phyloP scores from a whole-genome alignment of 2,329 filamentous ascomycete species.

The Diaporthe australafricana region DNA sequence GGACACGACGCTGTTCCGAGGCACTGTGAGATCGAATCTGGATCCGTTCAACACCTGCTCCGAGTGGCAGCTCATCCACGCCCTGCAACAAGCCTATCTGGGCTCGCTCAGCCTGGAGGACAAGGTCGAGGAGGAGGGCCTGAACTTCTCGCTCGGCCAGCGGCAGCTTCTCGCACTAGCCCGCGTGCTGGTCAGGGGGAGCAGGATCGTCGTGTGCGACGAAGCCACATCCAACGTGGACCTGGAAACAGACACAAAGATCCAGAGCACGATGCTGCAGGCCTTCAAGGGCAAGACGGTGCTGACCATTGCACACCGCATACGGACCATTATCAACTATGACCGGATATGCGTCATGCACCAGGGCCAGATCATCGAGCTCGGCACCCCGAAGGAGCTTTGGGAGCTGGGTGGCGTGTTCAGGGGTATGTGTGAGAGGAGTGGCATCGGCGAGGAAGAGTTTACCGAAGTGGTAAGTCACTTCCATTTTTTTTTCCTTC shows the following conservation, averaged over 20 bases:
- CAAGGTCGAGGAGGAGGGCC: constrained; percentile 72
- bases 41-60: constrained; percentile 22
- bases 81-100: constrained; percentile 7
- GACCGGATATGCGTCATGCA: constrained; percentile 83
- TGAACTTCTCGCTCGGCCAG: constrained; percentile 76
- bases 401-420: constrained; percentile 77
- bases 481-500: too few relatives aligned
- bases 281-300: constrained; percentile 26
- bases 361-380: constrained; percentile 73
- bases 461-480: constrained; percentile 6
- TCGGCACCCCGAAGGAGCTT: constrained; percentile 70
- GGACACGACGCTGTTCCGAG: constrained; percentile 85
- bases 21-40: constrained; percentile 20
- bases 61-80: constrained; percentile 9
- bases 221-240: constrained; percentile 82
- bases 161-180: constrained; percentile 79
- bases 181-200: constrained; percentile 75
- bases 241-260: constrained; percentile 79
- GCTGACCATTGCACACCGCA: constrained; percentile 34
- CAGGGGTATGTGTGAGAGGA: constrained; percentile 87
- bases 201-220: constrained; percentile 81
- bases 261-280: constrained; percentile 77
- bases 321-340: constrained; percentile 76
- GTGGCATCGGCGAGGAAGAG: constrained; percentile 75
- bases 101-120: constrained; percentile 63